Evolutionary conservation across 2,329 filamentous ascomycete genomes (phyloP).

Genomic region (Xylariaceae sp.): DNA sequence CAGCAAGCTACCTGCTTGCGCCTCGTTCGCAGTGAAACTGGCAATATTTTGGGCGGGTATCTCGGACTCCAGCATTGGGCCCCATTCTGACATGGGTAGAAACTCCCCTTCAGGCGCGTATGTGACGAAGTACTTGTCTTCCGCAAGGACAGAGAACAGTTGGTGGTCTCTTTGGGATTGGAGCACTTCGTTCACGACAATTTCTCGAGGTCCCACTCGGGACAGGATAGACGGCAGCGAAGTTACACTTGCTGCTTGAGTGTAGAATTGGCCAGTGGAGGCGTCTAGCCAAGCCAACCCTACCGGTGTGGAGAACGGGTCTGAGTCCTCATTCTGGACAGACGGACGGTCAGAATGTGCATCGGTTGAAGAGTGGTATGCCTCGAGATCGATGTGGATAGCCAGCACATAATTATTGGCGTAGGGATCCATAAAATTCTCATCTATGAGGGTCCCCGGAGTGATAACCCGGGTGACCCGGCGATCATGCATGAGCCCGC

Average conservation of each 20-base stretch:
- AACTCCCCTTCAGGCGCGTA: conserved; percentile 55
- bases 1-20: conserved; percentile 73
- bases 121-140: conserved; percentile 72
- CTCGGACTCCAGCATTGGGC: conserved; percentile 69
- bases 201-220: conserved; percentile 77
- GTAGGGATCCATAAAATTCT: conserved; percentile 93
- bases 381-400: conserved; percentile 52
- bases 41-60: conserved; percentile 50
- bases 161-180: conserved; percentile 55
- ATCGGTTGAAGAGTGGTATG: conserved; percentile 23
- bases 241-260: conserved; percentile 66
- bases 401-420: conserved; percentile 90
- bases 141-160: conserved; percentile 64
- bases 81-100: conserved; percentile 61
- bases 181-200: conserved; percentile 68
- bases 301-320: conserved; percentile 28
- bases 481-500: conserved; percentile 79
- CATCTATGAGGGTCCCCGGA: conserved; percentile 91
- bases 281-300: conserved; percentile 93
- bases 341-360: not conserved
- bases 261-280: conserved; percentile 91
- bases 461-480: conserved; percentile 84
- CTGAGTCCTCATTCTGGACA: not conserved
- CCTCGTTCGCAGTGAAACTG: conserved; percentile 64
- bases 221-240: conserved; percentile 77